phyloP scores from a whole-genome alignment of 345 rosid genomes.

The Euclidium syriacum region DNA sequence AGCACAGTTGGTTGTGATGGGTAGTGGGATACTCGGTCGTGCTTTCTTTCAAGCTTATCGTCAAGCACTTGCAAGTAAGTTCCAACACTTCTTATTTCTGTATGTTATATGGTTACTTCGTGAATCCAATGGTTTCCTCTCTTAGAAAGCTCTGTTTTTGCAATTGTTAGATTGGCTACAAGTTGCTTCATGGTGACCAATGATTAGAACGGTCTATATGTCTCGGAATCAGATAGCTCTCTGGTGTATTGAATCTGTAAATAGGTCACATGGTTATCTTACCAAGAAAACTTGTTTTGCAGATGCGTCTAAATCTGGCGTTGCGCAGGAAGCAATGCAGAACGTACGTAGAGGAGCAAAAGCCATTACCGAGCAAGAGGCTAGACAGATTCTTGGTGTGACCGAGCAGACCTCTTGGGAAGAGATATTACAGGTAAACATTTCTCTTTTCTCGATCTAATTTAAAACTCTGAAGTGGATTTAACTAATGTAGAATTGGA shows the following conservation, averaged over 20 bases:
- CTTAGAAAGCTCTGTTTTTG: not conserved
- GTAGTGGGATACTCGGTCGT: constrained; percentile 67
- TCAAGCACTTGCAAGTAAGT: constrained; percentile 80
- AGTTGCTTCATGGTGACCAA: not conserved
- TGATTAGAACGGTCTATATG: not conserved
- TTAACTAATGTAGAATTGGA: constrained; percentile 28
- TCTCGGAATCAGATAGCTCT: not conserved
- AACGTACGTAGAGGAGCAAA: constrained; percentile 62
- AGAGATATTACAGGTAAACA: constrained; percentile 62
- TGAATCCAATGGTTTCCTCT: not conserved
- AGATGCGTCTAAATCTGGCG: constrained; percentile 85
- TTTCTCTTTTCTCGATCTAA: not conserved
- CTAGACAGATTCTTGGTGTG: constrained; percentile 87
- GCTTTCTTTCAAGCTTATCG: constrained; percentile 90
- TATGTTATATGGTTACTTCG: not conserved
- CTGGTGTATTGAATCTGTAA: not conserved
- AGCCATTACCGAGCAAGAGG: constrained; percentile 76
- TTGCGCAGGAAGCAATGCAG: constrained; percentile 75
- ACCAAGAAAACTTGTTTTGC: constrained; percentile 10
- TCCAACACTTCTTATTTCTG: not conserved
- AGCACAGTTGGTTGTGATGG: constrained; percentile 82
- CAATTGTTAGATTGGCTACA: not conserved
- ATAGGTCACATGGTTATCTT: not conserved
- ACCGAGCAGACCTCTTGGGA: constrained; percentile 67
- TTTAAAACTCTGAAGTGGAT: not conserved